Evolutionary conservation across 2,329 filamentous ascomycete genomes (phyloP).

Genomic region (Paraphoma sp.): DNA sequence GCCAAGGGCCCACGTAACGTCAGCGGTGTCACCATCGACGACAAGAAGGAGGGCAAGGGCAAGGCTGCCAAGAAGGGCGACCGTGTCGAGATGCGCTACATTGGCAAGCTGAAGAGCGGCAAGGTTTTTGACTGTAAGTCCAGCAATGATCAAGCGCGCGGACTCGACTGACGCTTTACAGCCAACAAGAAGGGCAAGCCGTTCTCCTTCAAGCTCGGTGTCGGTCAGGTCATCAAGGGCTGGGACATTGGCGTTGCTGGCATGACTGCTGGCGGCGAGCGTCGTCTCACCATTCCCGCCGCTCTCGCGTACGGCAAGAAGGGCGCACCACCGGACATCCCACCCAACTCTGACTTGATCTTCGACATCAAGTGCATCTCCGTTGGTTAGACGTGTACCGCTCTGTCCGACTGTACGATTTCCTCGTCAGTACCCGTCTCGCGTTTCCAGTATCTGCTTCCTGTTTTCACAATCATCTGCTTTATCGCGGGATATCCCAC

Average conservation of each 20-base stretch:
- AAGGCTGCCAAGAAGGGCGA: constrained; percentile 88
- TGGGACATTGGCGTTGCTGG: constrained; percentile 95
- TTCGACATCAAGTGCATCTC: constrained; percentile 74
- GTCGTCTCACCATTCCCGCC: constrained; percentile 87
- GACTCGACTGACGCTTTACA: constrained; percentile 48
- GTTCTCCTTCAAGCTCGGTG: constrained; percentile 93
- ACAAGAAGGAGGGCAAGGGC: constrained; percentile 90
- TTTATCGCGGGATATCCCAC: constrained; percentile 51
- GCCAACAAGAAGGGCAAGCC: constrained; percentile 99
- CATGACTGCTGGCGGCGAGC: constrained; percentile 93
- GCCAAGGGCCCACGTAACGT: constrained; percentile 74
- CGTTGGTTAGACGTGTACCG: constrained; percentile 46
- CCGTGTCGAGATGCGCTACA: constrained; percentile 93
- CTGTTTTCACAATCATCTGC: constrained; percentile 14
- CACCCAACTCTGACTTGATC: constrained; percentile 85
- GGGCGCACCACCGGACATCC: constrained; percentile 77
- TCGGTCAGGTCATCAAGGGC: constrained; percentile 96
- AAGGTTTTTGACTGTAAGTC: constrained; percentile 91
- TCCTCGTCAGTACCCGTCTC: constrained; percentile 18
- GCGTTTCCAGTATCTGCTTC: constrained; percentile 21
- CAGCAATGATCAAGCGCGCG: background rate
- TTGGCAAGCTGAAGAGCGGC: constrained; percentile 90
- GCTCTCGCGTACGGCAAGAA: constrained; percentile 89
- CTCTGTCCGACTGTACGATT: background rate
- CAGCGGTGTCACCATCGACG: constrained; percentile 89